These are phyloP conservation scores for Solanum pinnatisectum DNA, from an alignment of 257 asterid genomes.

Conservation along the genomic window DNA sequence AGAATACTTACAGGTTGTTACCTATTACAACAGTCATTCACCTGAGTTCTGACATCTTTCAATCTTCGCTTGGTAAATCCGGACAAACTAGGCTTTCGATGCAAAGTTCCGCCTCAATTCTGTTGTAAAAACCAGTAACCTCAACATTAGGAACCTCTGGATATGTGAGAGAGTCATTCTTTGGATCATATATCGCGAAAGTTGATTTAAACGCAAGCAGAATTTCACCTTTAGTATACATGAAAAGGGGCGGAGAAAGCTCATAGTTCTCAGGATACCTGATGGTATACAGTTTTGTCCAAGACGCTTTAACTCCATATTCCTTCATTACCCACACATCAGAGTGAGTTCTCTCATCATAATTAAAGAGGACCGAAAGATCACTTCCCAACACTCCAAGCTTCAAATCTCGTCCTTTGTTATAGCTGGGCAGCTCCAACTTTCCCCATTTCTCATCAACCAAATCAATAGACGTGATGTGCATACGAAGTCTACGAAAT, in stretches of 20 bases:
- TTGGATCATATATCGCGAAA: constrained; percentile 21
- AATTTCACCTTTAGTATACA: constrained; percentile 23
- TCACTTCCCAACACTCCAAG: constrained; percentile 27
- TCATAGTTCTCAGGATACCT: constrained; percentile 8
- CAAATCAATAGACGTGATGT: background rate
- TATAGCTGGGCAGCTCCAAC: constrained; percentile 10
- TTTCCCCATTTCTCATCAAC: background rate
- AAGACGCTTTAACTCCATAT: constrained; percentile 13
- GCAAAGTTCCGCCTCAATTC: constrained; percentile 2
- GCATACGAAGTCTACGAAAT: too few species aligned
- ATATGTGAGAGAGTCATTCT: constrained; percentile 16
- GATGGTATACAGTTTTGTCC: constrained; percentile 31
- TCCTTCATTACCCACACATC: constrained; percentile 52
- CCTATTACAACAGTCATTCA: background rate
- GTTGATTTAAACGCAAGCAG: constrained; percentile 14
- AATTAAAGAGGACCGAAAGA: constrained; percentile 10
- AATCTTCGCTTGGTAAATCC: background rate
- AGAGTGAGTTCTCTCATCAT: background rate
- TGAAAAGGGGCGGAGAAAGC: constrained; percentile 11
- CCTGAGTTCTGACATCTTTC: background rate
- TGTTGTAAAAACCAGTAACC: background rate
- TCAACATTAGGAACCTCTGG: constrained; percentile 1
- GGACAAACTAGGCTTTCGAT: constrained; percentile 19
- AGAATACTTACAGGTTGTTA: background rate
- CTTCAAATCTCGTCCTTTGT: constrained; percentile 7